Percentiles rank a stretch among this genome's conserved stretches.
Evolutionary conservation across 1,139 yeast species (phyloP).

Genomic region (Petasospora fabianii): DNA sequence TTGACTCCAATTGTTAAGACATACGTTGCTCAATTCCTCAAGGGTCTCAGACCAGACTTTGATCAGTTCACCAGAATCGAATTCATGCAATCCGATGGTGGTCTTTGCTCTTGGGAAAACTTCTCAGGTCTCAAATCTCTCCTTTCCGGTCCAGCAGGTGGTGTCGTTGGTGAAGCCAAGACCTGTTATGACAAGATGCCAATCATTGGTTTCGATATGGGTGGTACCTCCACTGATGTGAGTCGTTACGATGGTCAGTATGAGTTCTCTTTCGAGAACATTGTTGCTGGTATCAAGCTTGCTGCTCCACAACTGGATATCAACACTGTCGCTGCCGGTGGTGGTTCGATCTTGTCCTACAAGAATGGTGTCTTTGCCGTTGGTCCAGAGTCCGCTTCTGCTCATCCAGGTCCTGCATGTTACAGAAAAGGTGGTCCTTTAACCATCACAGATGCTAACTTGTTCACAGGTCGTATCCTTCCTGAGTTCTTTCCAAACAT

Average conservation of each 20-base stretch:
- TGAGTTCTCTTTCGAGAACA: constrained; percentile 52
- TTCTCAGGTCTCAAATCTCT: constrained; percentile 52
- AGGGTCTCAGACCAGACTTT: constrained; percentile 58
- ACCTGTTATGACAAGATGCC: constrained; percentile 49
- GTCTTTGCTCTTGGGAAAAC: constrained; percentile 39
- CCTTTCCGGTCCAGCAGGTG: constrained; percentile 61
- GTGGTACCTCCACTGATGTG: constrained; percentile 61
- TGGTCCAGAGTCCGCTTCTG: constrained; percentile 57
- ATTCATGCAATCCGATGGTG: constrained; percentile 62
- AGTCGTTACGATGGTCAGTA: constrained; percentile 44
- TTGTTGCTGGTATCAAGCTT: constrained; percentile 52
- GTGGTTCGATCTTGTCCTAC: constrained; percentile 49
- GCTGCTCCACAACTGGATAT: constrained; percentile 57
- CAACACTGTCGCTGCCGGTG: constrained; percentile 60
- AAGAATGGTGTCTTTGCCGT: constrained; percentile 52
- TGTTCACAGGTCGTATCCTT: constrained; percentile 46
- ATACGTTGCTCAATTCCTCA: constrained; percentile 39
- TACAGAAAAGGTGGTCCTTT: constrained; percentile 57
- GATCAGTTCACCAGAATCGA: constrained; percentile 41
- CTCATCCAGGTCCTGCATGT: constrained; percentile 62
- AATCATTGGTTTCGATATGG: constrained; percentile 57
- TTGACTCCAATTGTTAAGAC: constrained; percentile 66
- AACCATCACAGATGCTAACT: constrained; percentile 56
- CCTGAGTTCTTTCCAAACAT: constrained; percentile 54
- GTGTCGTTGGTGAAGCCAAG: constrained; percentile 53